A percentile compares a stretch with the other conserved stretches of the same genome.
These are phyloP conservation scores for Hypoxylon sp. DNA, from an alignment of 2,329 filamentous ascomycete genomes.

Conservation along the genomic window DNA sequence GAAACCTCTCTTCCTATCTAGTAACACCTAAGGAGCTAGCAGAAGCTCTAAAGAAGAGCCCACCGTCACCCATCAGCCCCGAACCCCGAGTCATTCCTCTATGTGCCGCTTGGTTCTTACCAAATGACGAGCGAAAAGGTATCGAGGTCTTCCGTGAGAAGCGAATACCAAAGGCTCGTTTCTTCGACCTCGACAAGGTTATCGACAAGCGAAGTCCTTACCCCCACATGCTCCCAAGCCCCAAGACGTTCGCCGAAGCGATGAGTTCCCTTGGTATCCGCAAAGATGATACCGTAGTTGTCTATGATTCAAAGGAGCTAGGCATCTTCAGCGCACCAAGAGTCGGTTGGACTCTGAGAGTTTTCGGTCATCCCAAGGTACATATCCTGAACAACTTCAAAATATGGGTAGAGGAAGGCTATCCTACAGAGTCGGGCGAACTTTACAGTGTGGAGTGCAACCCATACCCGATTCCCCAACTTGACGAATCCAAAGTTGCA, in stretches of 20 bases:
- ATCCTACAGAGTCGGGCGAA: conserved; percentile 84
- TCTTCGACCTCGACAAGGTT: conserved; percentile 95
- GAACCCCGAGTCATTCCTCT: conserved; percentile 87
- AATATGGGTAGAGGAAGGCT: conserved; percentile 87
- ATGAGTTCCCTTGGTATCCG: conserved; percentile 92
- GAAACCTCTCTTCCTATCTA: conserved; percentile 82
- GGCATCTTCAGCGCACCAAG: conserved; percentile 95
- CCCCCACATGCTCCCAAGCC: conserved; percentile 93
- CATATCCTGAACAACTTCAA: conserved; percentile 97
- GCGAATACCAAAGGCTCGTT: conserved; percentile 89
- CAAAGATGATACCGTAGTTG: conserved; percentile 88
- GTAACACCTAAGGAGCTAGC: conserved; percentile 86
- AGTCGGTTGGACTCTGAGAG: conserved; percentile 91
- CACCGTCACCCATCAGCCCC: conserved; percentile 81
- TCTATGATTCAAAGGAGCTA: conserved; percentile 91
- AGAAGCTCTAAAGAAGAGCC: conserved; percentile 84
- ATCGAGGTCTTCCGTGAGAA: conserved; percentile 83
- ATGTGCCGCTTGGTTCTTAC: conserved; percentile 95
- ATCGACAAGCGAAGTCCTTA: conserved; percentile 90
- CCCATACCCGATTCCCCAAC: conserved; percentile 72
- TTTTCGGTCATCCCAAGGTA: conserved; percentile 90
- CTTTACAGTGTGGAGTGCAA: conserved; percentile 75
- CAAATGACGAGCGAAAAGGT: conserved; percentile 88
- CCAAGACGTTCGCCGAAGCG: conserved; percentile 83
- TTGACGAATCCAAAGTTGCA: conserved; percentile 74